Conservation (phyloP, 306 rosid genomes). For the Oemleria cerasiformis region DNA sequence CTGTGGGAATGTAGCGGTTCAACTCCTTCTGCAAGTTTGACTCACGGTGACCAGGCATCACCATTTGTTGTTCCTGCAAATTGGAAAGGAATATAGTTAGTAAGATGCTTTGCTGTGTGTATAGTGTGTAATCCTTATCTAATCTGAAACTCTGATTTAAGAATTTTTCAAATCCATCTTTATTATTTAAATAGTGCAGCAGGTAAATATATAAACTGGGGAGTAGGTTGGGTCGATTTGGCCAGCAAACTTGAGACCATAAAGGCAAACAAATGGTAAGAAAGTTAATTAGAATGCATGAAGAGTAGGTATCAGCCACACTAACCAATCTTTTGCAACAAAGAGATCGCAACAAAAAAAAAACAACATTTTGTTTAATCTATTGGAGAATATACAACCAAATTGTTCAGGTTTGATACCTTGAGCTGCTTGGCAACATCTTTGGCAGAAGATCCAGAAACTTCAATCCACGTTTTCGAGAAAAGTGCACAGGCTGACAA, state of each 20-base stretch:
- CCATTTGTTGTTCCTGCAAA: slow-evolving; percentile 96
- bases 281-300: background rate
- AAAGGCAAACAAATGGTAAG: background rate
- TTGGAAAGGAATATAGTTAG: background rate
- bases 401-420: slow-evolving; percentile 36
- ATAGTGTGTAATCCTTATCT: too few relatives aligned
- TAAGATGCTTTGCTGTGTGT: background rate
- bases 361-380: background rate
- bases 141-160: background rate
- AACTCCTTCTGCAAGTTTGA: slow-evolving; percentile 85
- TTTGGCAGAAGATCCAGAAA: slow-evolving; percentile 91
- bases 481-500: slow-evolving; percentile 84
- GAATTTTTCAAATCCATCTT: background rate
- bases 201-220: background rate
- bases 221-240: background rate
- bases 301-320: background rate
- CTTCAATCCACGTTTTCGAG: slow-evolving; percentile 98
- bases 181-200: background rate
- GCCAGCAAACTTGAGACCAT: background rate
- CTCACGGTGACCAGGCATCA: slow-evolving; percentile 91
- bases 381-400: background rate
- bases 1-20: slow-evolving; percentile 88
- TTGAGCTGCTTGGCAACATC: slow-evolving; percentile 94
- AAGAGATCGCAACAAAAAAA: background rate
- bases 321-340: background rate